phyloP scores from a whole-genome alignment of 768 basidiomycete genomes.

The Rossbeevera mucosa region DNA sequence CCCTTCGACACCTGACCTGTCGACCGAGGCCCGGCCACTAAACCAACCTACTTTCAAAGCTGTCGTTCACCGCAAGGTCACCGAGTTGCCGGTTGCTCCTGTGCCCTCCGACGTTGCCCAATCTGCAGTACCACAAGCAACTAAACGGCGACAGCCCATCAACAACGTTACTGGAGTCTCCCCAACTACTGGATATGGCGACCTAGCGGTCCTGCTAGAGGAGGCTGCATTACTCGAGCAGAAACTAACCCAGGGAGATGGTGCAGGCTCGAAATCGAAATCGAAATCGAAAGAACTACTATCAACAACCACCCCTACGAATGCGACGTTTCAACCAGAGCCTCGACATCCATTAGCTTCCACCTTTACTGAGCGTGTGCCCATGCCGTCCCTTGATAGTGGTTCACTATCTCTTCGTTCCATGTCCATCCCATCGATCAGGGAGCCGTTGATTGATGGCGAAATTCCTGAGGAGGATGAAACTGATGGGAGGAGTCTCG shows the following conservation, averaged over 20 bases:
- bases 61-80: conserved; percentile 54
- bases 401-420: conserved; percentile 26
- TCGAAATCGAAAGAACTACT: conserved; percentile 7
- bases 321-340: conserved; percentile 21
- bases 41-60: conserved; percentile 42
- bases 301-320: conserved; percentile 23
- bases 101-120: conserved; percentile 11
- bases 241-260: conserved; percentile 43
- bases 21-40: conserved; percentile 2
- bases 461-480: conserved; percentile 25
- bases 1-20: conserved; percentile 7
- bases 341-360: conserved; percentile 17
- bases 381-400: conserved; percentile 14
- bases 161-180: conserved; percentile 31
- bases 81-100: conserved; percentile 31
- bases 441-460: conserved; percentile 24
- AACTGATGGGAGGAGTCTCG: conserved; percentile 29
- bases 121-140: conserved; percentile 26
- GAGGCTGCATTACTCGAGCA: conserved; percentile 57
- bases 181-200: conserved; percentile 46
- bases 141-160: conserved; percentile 28
- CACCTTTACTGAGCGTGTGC: conserved; percentile 19
- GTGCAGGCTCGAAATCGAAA: conserved; percentile 14
- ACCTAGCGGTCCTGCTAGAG: conserved; percentile 50
- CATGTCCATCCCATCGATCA: conserved; percentile 28